Evolutionary conservation across 768 basidiomycete genomes (phyloP), one percentile per base, ranked within the genome.

Genomic region (Phylloporus scabripes): DNA sequence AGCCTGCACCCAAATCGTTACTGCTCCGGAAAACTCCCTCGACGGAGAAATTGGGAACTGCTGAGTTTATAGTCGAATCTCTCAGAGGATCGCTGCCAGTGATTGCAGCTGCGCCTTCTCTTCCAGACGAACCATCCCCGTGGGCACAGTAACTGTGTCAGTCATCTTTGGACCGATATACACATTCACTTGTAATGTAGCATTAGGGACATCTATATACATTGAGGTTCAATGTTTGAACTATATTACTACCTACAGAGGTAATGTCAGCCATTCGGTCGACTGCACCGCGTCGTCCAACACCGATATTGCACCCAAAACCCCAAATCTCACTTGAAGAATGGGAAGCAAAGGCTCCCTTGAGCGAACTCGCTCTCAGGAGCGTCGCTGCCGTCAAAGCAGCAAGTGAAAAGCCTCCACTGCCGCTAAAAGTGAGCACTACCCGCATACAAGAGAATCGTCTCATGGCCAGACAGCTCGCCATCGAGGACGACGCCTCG

Each of bases 301-400:
- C 63, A 38, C 61, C 59, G 31, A 45, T 58, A 26, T 52, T 64
- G 26, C 69, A 64, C n/a, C 53, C 69, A 8, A 81, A 74, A 59
- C 61, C 70, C 1, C 70, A 71, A 1, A 72, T 90, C 31, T 83
- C 74, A 36, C 73, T 95, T 4, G 93, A 96, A 63, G 91, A 95
- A 70, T 98, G 94, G 94, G 93, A 96, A 58, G 67, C 80, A 0
- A 85, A 80, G 56, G 81, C 92, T 0, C 89, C 90, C 2, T 67
- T 97, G 26, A 75, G 73, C 26, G 86, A 94, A 39, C 60, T 76
- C 10, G 84, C 89, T 60, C 70, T 76, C 15, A 76, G 75, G 47
- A 92, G 86, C 54, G 75, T 95, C 17, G 72, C 72, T 8, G 64
- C 70, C 8, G 61, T 94, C 40, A 85, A 87, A 61, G 64, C 73